phyloP scores from a whole-genome alignment of 768 basidiomycete species.

The Tubosaeta brunneosetosa region DNA sequence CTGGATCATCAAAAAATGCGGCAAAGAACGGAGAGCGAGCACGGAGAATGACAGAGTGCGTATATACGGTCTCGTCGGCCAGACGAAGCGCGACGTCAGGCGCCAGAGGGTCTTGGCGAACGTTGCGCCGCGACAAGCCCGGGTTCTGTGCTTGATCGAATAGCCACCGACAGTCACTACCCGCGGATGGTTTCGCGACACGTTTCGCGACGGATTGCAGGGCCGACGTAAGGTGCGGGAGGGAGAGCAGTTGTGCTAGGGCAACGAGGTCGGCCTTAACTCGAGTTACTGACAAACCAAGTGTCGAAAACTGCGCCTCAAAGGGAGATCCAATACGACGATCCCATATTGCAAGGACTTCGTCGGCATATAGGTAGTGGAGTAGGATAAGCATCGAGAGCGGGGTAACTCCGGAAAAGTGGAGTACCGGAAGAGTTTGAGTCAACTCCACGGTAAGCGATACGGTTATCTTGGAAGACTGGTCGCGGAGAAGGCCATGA shows the following conservation, averaged over 20 bases:
- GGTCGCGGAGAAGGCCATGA: conserved; percentile 23
- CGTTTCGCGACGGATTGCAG: conserved; percentile 62
- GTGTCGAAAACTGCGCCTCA: conserved; percentile 33
- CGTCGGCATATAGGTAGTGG: conserved; percentile 86
- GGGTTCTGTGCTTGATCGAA: conserved; percentile 33
- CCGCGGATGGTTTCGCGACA: conserved; percentile 44
- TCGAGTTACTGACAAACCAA: conserved; percentile 40
- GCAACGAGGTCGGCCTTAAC: conserved; percentile 61
- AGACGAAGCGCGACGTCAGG: conserved; percentile 73
- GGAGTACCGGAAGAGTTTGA: conserved; percentile 7
- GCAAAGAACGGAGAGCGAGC: conserved; percentile 81
- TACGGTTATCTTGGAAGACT: conserved; percentile 29
- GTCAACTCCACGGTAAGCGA: conserved; percentile 9
- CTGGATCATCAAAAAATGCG: conserved; percentile 74
- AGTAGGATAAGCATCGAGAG: conserved; percentile 71
- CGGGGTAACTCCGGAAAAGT: conserved; percentile 53
- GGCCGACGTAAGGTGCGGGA: conserved; percentile 50
- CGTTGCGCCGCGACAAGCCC: conserved; percentile 1
- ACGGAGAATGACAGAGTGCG: conserved; percentile 74
- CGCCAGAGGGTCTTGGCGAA: conserved; percentile 29
- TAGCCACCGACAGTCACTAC: conserved; percentile 45
- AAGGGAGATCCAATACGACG: conserved; percentile 50
- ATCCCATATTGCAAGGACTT: conserved; percentile 82
- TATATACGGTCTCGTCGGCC: conserved; percentile 57
- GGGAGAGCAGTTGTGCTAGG: conserved; percentile 54